Evolutionary conservation across 306 rosid species (phyloP).

Genomic region (Cucumis hystrix): DNA sequence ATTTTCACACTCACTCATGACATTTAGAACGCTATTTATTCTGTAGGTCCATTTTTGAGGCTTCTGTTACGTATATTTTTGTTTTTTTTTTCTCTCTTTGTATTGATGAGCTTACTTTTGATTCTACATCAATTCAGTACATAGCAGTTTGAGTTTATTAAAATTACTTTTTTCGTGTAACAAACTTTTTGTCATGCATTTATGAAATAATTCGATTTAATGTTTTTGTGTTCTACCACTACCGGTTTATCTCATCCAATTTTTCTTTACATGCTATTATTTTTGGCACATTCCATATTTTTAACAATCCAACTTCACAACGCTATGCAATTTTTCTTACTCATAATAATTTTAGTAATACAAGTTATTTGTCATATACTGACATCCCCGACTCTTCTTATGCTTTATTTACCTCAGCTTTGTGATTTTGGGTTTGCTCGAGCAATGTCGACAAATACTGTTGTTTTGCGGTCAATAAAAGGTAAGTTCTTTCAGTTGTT

Average conservation of each 20-base stretch:
- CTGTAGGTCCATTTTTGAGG: no score
- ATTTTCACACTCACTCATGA: no score
- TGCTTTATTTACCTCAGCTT: constrained; percentile 39
- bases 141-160: background rate
- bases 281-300: background rate
- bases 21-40: no score
- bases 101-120: background rate
- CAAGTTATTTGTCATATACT: background rate
- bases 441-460: constrained; percentile 96
- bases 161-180: background rate
- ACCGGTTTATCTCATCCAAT: background rate
- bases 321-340: background rate
- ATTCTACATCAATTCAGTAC: background rate
- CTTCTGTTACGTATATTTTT: background rate
- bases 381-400: background rate
- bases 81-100: background rate
- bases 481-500: constrained; percentile 36
- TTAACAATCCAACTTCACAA: background rate
- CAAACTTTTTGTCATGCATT: background rate
- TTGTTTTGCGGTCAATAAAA: constrained; percentile 92
- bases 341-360: background rate
- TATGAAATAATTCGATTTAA: background rate
- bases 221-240: background rate
- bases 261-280: background rate
- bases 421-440: constrained; percentile 99